Evolutionary conservation across 257 asterid genomes (phyloP).

Genomic region (Rauvolfia tetraphylla): DNA sequence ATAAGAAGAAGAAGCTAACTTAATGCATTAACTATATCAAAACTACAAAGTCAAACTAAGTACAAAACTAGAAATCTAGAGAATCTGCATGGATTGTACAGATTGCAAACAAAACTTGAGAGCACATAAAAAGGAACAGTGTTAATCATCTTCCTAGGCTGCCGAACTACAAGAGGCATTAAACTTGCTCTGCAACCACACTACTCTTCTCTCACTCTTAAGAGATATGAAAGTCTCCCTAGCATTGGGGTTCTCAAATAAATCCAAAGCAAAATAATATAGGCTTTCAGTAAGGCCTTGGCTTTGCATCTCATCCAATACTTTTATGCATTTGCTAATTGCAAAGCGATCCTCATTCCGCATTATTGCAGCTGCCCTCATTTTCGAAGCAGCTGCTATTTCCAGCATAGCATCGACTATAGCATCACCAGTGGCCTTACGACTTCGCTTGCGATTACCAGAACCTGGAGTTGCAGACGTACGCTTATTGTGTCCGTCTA

Average conservation of each 20-base stretch:
- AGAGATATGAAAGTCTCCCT: conserved; percentile 75
- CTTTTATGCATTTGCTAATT: conserved; percentile 80
- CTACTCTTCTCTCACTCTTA: conserved; percentile 62
- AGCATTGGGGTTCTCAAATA: conserved; percentile 66
- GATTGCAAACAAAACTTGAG: conserved; percentile 16
- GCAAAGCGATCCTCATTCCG: conserved; percentile 76
- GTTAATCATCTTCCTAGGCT: conserved; percentile 27
- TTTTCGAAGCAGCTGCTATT: conserved; percentile 90
- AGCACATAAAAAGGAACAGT: conserved; percentile 9
- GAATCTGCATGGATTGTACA: conserved; percentile 18
- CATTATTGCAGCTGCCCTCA: conserved; percentile 84
- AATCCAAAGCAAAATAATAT: conserved; percentile 75
- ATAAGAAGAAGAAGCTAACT: background rate
- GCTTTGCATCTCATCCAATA: conserved; percentile 78
- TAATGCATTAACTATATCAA: background rate
- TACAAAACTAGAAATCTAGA: conserved; percentile 25
- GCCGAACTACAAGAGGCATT: conserved; percentile 54
- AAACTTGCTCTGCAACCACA: conserved; percentile 76
- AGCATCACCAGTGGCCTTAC: conserved; percentile 88
- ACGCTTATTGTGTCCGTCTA: conserved; percentile 66
- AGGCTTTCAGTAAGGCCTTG: conserved; percentile 71
- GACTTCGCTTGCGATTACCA: conserved; percentile 73
- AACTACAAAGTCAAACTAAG: conserved; percentile 28
- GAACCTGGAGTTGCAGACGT: conserved; percentile 48
- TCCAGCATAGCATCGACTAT: conserved; percentile 95